Conservation (phyloP, 257 asterid genomes). For the Rauvolfia tetraphylla region DNA sequence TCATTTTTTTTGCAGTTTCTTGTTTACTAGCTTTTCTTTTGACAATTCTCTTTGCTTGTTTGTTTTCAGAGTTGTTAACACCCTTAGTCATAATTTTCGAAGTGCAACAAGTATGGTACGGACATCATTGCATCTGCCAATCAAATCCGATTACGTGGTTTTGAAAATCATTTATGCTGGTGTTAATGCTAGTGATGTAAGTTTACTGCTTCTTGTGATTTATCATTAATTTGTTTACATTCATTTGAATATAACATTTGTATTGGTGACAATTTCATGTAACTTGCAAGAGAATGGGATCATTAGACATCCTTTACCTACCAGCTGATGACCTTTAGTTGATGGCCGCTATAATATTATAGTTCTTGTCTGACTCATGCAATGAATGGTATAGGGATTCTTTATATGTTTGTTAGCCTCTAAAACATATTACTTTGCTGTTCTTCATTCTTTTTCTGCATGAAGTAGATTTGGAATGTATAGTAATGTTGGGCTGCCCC, state of each 20-base stretch:
- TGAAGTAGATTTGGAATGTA: not conserved
- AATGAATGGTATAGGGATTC: not conserved
- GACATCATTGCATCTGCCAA: constrained; percentile 55
- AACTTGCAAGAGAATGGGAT: not conserved
- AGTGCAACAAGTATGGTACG: constrained; percentile 68
- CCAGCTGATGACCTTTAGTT: not conserved
- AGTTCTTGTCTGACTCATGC: not conserved
- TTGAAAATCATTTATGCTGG: constrained; percentile 92
- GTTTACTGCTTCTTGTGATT: constrained; percentile 29
- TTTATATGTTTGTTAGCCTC: not conserved
- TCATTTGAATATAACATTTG: not conserved
- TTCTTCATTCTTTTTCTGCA: not conserved
- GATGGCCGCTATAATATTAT: not conserved
- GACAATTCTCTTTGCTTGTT: constrained; percentile 21
- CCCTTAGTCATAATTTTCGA: constrained; percentile 80
- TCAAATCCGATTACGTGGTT: constrained; percentile 75
- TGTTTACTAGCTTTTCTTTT: constrained; percentile 17
- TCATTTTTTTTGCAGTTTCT: constrained; percentile 6
- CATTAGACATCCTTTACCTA: too few species aligned
- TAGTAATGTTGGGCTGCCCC: not conserved
- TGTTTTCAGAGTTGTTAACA: constrained; percentile 71
- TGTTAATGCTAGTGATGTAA: constrained; percentile 98
- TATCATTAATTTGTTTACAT: constrained; percentile 3
- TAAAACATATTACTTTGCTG: not conserved
- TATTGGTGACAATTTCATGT: not conserved